phyloP scores from a whole-genome alignment of 768 basidiomycete genomes.

The Lactarius tabidus region DNA sequence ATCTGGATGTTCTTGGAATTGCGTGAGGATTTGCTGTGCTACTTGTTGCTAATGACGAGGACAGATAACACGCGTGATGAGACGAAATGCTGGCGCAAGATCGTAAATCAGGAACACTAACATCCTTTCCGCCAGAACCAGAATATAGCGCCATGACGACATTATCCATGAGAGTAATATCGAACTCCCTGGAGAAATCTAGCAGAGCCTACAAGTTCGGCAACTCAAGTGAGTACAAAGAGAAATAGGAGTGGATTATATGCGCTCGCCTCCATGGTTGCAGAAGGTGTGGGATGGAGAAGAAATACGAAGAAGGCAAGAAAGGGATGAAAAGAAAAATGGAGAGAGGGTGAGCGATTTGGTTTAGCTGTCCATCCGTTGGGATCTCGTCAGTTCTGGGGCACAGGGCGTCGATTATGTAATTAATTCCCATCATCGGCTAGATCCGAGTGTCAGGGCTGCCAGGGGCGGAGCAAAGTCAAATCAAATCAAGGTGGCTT shows the following conservation, averaged over 20 bases:
- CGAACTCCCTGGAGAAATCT: slow-evolving; percentile 92
- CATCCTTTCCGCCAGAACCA: slow-evolving; percentile 71
- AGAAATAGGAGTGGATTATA: neutral
- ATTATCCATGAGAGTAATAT: slow-evolving; percentile 88
- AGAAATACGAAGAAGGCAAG: neutral
- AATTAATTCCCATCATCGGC: slow-evolving; percentile 16
- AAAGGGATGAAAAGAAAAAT: neutral
- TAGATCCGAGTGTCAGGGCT: neutral
- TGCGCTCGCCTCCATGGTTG: slow-evolving; percentile 17
- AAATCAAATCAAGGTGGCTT: neutral
- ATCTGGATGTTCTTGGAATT: slow-evolving; percentile 94
- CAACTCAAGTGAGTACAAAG: neutral
- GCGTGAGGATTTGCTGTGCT: slow-evolving; percentile 91
- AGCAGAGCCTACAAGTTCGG: slow-evolving; percentile 61
- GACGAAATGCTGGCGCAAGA: neutral
- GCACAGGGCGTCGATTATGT: slow-evolving; percentile 24
- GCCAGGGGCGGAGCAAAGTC: neutral
- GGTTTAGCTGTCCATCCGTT: slow-evolving; percentile 13
- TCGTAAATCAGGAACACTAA: slow-evolving; percentile 36
- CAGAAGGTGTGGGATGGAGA: slow-evolving; percentile 5
- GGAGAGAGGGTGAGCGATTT: slow-evolving; percentile 6
- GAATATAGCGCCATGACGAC: slow-evolving; percentile 92
- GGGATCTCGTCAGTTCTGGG: slow-evolving; percentile 21
- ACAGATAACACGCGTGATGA: slow-evolving; percentile 17
- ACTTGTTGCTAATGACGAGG: slow-evolving; percentile 70